Evolutionary conservation across 257 asterid genomes (phyloP), one percentile per base, ranked within the genome.

Genomic region (Lantana camara): DNA sequence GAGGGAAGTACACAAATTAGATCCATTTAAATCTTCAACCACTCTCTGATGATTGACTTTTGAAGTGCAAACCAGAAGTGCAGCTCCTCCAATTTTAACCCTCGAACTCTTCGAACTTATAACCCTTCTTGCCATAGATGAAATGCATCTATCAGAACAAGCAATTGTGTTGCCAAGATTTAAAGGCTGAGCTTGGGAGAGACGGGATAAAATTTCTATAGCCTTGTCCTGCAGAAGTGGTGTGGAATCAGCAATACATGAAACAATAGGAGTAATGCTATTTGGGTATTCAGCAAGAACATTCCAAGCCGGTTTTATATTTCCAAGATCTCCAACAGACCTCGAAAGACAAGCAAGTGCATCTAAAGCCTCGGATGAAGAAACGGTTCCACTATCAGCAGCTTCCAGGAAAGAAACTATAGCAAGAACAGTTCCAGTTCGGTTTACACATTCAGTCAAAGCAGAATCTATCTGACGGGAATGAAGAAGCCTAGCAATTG

Each of bases 11-110:
- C 91, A 66, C 51, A 84, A 81, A 65, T 73, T 77, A 37, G 95
- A 84, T 73, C 63, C 82, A 63, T 79, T 82, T 62, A 94, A 66
- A 63, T 94, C 97, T 76, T 86, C 97, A 57, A 84, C 80, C 21
- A 88, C 81, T 55, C 84, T 86, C 66, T 82, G 93, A 73, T 84
- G 85, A 83, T 90, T 88, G 58, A 90, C 93, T 78, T 86, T 94
- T 58, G 86, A 80, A 54, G 88, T 65, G 69, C 99, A 94, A 42
- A 83, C 94, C 69, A 94, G 95, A 74, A 94, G 95, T 44, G 97
- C 91, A 62, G 96, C 80, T 73, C 99, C 99, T 57, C 99, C 99
- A 56, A 88, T 82, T 77, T 94, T 82, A 51, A 90, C 84, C 71
- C 82, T 68, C 35, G 77, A 61, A 80, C 81, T 75, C 56, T 87